Percentiles rank a stretch among this genome's conserved stretches.
phyloP scores from a whole-genome alignment of 371 early-diverging fungal species.

The Lichtheimia hyalospora region DNA sequence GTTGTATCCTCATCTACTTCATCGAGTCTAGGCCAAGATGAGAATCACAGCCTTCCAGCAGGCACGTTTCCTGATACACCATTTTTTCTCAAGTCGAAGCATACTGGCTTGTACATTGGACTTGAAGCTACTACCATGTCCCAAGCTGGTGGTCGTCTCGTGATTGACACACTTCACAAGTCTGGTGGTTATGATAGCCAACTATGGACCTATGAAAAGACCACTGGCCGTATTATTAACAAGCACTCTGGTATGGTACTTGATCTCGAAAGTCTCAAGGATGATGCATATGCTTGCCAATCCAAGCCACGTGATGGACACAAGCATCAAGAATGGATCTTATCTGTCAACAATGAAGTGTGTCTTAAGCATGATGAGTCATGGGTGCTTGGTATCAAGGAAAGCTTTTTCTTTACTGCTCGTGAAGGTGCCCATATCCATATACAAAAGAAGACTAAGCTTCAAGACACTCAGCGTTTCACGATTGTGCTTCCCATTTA shows the following conservation, averaged over 20 bases:
- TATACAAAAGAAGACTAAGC: conserved; percentile 30
- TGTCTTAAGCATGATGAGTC: conserved; percentile 35
- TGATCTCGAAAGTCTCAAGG: conserved; percentile 42
- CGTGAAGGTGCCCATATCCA: conserved; percentile 48
- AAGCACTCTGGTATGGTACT: conserved; percentile 54
- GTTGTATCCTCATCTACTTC: conserved; percentile 28
- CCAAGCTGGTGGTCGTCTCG: conserved; percentile 26
- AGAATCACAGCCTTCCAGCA: conserved; percentile 17
- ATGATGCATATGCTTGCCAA: conserved; percentile 48
- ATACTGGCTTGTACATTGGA: conserved; percentile 34
- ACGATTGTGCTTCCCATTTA: conserved; percentile 42
- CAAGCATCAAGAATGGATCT: conserved; percentile 34
- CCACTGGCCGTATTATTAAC: conserved; percentile 42
- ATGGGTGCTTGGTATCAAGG: conserved; percentile 54
- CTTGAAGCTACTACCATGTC: conserved; percentile 22
- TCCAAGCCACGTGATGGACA: conserved; percentile 19
- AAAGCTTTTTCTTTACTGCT: conserved; percentile 38
- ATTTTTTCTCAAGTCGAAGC: conserved; percentile 43
- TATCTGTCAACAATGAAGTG: conserved; percentile 37
- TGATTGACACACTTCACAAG: conserved; percentile 32
- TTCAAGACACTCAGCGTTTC: conserved; percentile 31
- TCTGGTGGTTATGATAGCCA: conserved; percentile 41
- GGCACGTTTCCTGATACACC: conserved; percentile 41
- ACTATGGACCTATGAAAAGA: conserved; percentile 50
- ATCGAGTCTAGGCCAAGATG: conserved; percentile 37